Conservation (phyloP, 164 flowering plant genomes). For the Tetracentron sinense region DNA sequence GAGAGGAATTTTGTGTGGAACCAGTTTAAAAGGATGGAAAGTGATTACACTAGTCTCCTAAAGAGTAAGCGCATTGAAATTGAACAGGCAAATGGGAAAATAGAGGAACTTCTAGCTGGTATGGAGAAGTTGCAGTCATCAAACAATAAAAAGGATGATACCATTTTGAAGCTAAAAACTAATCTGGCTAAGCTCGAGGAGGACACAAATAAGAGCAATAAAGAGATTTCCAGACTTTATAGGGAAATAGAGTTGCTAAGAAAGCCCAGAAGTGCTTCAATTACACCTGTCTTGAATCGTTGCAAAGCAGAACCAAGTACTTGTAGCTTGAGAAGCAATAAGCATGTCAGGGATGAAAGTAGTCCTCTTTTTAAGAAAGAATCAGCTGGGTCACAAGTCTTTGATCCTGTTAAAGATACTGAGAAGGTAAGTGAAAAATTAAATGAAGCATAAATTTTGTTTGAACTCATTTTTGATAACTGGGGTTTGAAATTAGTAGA, state of each 20-base stretch:
- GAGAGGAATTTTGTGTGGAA: slow-evolving; percentile 81
- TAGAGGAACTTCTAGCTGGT: slow-evolving; percentile 34
- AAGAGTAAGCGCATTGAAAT: slow-evolving; percentile 39
- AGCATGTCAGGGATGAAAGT: slow-evolving; percentile 4
- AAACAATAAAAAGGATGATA: slow-evolving; percentile 51
- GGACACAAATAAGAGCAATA: slow-evolving; percentile 28
- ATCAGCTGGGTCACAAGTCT: slow-evolving; percentile 15
- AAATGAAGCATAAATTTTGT: background rate
- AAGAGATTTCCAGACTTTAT: slow-evolving; percentile 43
- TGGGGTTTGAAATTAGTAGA: too few species aligned
- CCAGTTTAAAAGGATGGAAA: slow-evolving; percentile 62
- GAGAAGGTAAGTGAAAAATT: slow-evolving; percentile 13
- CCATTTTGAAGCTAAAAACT: slow-evolving; percentile 34
- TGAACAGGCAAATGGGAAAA: slow-evolving; percentile 48
- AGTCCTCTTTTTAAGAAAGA: slow-evolving; percentile 32
- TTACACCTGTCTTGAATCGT: slow-evolving; percentile 41
- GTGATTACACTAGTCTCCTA: slow-evolving; percentile 33
- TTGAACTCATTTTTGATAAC: background rate
- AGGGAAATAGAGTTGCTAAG: slow-evolving; percentile 43
- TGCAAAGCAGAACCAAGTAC: slow-evolving; percentile 24
- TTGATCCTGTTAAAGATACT: slow-evolving; percentile 7
- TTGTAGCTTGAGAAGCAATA: slow-evolving; percentile 15
- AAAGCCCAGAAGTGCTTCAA: slow-evolving; percentile 27
- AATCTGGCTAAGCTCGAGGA: slow-evolving; percentile 45
- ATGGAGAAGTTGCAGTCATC: slow-evolving; percentile 53